phyloP scores from a whole-genome alignment of 2,329 filamentous ascomycete species.

The Fusarium torreyae region DNA sequence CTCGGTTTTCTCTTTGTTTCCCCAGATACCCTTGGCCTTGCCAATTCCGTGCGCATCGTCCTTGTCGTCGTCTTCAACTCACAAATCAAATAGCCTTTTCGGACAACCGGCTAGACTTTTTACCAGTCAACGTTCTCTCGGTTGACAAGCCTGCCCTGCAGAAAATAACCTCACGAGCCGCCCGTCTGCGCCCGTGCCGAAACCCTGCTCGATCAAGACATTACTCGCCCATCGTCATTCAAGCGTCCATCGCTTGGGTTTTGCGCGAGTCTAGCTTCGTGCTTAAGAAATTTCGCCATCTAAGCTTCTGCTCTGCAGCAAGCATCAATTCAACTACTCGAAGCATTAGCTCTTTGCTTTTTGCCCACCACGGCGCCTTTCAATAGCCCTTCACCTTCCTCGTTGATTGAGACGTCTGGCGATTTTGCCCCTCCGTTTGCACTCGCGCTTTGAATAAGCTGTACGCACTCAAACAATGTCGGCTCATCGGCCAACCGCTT shows the following conservation, averaged over 20 bases:
- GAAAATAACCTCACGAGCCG: slow-evolving; percentile 44
- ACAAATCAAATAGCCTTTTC: slow-evolving; percentile 45
- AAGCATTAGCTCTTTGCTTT: slow-evolving; percentile 37
- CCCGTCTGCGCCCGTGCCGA: slow-evolving; percentile 45
- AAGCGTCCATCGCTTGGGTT: slow-evolving; percentile 41
- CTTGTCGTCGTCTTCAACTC: slow-evolving; percentile 43
- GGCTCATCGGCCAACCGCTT: slow-evolving; percentile 91
- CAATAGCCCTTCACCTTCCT: slow-evolving; percentile 48
- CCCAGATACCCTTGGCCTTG: slow-evolving; percentile 52
- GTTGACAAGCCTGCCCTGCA: slow-evolving; percentile 33
- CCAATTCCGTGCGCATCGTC: slow-evolving; percentile 46
- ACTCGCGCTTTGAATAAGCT: slow-evolving; percentile 48
- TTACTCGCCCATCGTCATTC: slow-evolving; percentile 41
- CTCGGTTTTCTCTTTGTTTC: slow-evolving; percentile 53
- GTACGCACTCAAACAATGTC: slow-evolving; percentile 73
- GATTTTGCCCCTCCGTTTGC: slow-evolving; percentile 48
- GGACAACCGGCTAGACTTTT: slow-evolving; percentile 29
- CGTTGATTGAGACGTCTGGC: slow-evolving; percentile 47
- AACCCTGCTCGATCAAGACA: slow-evolving; percentile 47
- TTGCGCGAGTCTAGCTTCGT: slow-evolving; percentile 41
- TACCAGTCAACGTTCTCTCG: slow-evolving; percentile 20
- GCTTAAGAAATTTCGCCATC: slow-evolving; percentile 17
- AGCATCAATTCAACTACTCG: slow-evolving; percentile 39
- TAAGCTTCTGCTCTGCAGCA: slow-evolving; percentile 25
- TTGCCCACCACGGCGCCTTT: slow-evolving; percentile 58